phyloP scores from a whole-genome alignment of 768 basidiomycete genomes.

The Boletus coccyginus region DNA sequence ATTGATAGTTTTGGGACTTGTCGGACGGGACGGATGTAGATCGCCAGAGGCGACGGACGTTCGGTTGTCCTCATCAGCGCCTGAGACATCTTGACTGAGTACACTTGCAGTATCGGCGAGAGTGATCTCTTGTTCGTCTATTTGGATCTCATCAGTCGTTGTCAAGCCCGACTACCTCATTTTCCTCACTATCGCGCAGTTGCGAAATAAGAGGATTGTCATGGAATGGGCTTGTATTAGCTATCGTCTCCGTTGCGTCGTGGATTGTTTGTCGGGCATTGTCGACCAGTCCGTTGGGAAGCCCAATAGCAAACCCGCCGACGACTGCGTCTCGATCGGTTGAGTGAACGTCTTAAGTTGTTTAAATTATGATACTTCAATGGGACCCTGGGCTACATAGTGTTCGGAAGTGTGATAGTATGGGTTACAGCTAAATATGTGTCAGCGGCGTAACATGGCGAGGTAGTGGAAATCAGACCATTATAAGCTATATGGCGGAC shows the following conservation, averaged over 20 bases:
- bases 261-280: neutral
- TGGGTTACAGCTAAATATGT: neutral
- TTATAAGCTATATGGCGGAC: too few relatives aligned
- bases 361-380: neutral
- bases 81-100: neutral
- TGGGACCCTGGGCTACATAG: neutral
- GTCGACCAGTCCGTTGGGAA: neutral
- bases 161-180: neutral
- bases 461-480: neutral
- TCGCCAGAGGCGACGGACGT: neutral
- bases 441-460: neutral
- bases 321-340: neutral
- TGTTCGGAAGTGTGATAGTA: neutral
- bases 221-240: neutral
- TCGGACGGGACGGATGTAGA: neutral
- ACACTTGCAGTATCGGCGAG: neutral
- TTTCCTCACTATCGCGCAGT: neutral
- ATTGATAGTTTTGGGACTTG: neutral
- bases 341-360: too few relatives aligned
- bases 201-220: neutral
- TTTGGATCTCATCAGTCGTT: neutral
- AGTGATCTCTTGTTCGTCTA: neutral
- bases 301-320: neutral
- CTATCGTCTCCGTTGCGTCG: neutral
- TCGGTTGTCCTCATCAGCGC: neutral